Evolutionary conservation across 768 basidiomycete genomes (phyloP), one percentile per base, ranked within the genome.

Genomic region (Clitopilus hobsonii): DNA sequence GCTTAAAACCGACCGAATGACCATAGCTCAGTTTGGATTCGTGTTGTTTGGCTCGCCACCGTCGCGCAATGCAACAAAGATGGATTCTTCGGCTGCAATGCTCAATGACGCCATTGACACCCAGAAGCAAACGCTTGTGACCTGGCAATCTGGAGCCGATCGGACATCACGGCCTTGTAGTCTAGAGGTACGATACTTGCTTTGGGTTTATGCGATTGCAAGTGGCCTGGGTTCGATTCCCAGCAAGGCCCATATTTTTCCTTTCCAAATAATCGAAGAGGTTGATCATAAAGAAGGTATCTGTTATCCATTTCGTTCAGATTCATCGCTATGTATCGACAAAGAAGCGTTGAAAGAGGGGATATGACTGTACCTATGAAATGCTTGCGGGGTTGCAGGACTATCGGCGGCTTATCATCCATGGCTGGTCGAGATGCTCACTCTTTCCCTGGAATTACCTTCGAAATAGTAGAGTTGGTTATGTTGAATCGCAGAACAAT

Each of bases 221-320:
- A 74, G 74, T 71, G 76, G 72, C 76, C 74, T 66, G 72, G 76
- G 75, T 76, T 76, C 74, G 73, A 77, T 71, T 74, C 75, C 75
- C 73, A 65, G 74, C 71, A 71, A 70, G 72, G 69, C 73, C 74
- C 71, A 10, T 18, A 10, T 45, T 45, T 45, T 45, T 32, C 16
- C 16, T 32, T 32, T 16, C 30, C 30, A 16, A 32, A 7, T 16
- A n/a, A n/a, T n/a, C n/a, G n/a, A n/a, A n/a, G n/a, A n/a, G n/a
- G n/a, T n/a, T n/a, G n/a, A n/a, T n/a, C n/a, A n/a, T n/a, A n/a
- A n/a, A n/a, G n/a, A n/a, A n/a, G n/a, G n/a, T n/a, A n/a, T n/a
- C n/a, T n/a, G n/a, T n/a, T n/a, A n/a, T n/a, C n/a, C n/a, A n/a
- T n/a, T n/a, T n/a, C n/a, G n/a, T n/a, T n/a, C n/a, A n/a, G n/a